Percentiles rank a stretch among this genome's conserved stretches.
These are phyloP conservation scores for Spinacia oleracea DNA, from an alignment of 179 eudicot genomes.

Conservation along the genomic window DNA sequence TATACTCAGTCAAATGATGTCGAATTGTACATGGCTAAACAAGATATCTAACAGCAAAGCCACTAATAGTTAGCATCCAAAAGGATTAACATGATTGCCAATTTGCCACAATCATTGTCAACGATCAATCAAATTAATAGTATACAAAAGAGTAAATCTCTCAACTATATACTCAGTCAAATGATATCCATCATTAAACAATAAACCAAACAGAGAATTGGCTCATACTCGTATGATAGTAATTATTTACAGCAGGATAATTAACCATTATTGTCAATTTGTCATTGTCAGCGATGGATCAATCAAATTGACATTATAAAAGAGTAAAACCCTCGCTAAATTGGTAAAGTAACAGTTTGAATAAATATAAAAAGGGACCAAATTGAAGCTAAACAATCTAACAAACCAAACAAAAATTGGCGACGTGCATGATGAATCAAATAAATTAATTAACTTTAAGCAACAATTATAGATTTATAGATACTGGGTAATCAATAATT, in stretches of 20 bases:
- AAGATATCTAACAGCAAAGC: neutral
- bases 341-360: neutral
- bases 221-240: no score
- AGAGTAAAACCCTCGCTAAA: neutral
- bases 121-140: neutral
- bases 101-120: constrained; percentile 1
- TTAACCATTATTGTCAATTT: neutral
- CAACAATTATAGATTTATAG: neutral
- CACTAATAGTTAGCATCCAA: neutral
- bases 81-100: neutral
- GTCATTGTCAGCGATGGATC: neutral
- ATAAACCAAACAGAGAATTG: neutral
- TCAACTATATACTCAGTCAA: constrained; percentile 7
- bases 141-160: neutral
- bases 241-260: neutral
- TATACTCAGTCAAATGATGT: constrained; percentile 1
- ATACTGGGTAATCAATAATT: neutral
- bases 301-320: neutral
- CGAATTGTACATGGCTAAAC: neutral
- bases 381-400: neutral
- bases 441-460: neutral
- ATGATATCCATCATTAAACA: neutral
- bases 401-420: neutral
- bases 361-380: neutral
- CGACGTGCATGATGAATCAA: neutral